A percentile compares a stretch with the other conserved stretches of the same genome.
Evolutionary conservation across 1,284 basidiomycete species (phyloP).

Genomic region (Ganoderma multipileum): DNA sequence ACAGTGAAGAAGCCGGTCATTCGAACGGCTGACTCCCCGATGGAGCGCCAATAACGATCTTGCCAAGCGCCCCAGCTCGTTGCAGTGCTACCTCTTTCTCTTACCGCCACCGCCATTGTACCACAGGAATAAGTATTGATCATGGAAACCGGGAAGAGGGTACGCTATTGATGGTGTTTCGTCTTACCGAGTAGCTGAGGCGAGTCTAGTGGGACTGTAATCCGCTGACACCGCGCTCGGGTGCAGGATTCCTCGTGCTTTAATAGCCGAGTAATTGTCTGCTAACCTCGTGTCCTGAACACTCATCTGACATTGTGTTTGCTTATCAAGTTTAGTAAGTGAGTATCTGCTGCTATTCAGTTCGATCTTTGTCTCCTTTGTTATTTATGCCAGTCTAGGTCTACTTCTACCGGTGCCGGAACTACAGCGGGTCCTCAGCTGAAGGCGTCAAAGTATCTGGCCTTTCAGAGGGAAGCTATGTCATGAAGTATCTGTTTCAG

Average conservation of each 20-base stretch:
- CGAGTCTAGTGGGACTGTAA: not conserved
- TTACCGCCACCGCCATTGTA: not conserved
- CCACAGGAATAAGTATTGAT: not conserved
- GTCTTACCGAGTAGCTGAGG: not conserved
- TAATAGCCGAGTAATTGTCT: not conserved
- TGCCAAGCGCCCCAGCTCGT: not conserved
- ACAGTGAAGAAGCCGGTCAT: not conserved
- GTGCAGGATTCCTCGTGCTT: constrained; percentile 13
- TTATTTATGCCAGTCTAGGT: not conserved
- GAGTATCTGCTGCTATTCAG: not conserved
- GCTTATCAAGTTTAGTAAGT: not conserved
- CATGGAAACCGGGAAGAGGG: not conserved
- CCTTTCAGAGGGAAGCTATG: too few species aligned
- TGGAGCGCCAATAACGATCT: not conserved
- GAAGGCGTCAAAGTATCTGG: not conserved
- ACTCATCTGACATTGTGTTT: not conserved
- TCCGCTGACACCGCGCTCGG: constrained; percentile 1
- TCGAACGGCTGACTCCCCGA: not conserved
- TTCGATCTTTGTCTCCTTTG: not conserved
- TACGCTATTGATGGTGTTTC: not conserved
- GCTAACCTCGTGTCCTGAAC: not conserved
- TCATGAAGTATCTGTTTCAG: not conserved
- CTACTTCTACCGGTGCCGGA: not conserved
- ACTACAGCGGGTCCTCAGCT: not conserved
- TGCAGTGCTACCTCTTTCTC: not conserved